Evolutionary conservation across 192 early-diverging fungal genomes (phyloP), one percentile per base, ranked within the genome.

Genomic region (Phycomyces blakesleeanus): DNA sequence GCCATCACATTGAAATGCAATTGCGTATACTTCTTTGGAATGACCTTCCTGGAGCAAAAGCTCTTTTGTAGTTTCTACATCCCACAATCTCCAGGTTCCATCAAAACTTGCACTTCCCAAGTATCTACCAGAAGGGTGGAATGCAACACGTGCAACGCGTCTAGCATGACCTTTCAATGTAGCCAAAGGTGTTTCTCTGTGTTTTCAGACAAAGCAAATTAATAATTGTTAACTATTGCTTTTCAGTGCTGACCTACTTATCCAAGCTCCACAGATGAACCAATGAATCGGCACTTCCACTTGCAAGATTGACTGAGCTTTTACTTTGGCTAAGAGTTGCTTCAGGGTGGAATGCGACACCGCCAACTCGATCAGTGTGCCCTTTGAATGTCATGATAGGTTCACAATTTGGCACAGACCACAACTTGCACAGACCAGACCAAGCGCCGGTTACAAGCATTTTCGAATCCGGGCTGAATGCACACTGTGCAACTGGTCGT

Each of bases 81-180:
- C 97, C 93, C 94, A 98, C n/a, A 98, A 81, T 51, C 97, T 81
- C 97, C 97, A 98, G 15, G 93, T 92, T 39, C 83, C 85, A 67
- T 98, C 97, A 64, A 83, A 92, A 59, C 85, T 78, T 5, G 73
- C 73, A 51, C 68, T 75, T 27, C 89, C 96, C 51, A 98, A 68
- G 61, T 83, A 96, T 47, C 81, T 69, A 8, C 95, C 97, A 16
- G 86, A 85, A 5, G 97, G 94, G 69, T 98, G 97, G 71, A 93
- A 96, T 3, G 81, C 89, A 22, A 98, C 88, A 37, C 91, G 83
- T 5, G 89, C 83, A 0, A 98, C 92, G 12, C 95, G 85, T 59
- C 81, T 80, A 37, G 80, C 80, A 71, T 98, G 97, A 0, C 95
- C 97, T 26, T 79, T 70, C 44, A 98, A 75, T 38, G 79, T 82